phyloP scores from a whole-genome alignment of 345 rosid species.

The Hibiscus mutabilis region DNA sequence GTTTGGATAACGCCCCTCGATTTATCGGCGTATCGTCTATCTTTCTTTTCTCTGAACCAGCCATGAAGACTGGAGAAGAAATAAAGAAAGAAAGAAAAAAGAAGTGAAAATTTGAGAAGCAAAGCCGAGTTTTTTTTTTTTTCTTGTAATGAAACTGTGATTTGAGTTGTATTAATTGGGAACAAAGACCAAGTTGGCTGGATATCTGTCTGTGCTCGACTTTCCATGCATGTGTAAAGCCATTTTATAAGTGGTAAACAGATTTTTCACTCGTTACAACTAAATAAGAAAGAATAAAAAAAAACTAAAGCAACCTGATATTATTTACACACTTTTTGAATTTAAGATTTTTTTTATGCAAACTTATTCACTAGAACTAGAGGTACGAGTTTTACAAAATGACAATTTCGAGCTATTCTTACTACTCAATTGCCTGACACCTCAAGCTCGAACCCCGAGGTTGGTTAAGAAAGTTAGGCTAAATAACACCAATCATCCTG shows the following conservation, averaged over 20 bases:
- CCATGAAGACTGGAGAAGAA: background rate
- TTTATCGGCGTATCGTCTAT: background rate
- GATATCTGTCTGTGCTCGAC: background rate
- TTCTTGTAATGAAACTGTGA: background rate
- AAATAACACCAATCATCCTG: background rate
- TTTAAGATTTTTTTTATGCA: no score
- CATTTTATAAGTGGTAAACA: background rate
- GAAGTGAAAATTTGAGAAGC: background rate
- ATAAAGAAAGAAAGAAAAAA: no score
- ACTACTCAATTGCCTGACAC: background rate
- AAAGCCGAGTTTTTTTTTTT: background rate
- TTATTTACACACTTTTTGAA: accelerated
- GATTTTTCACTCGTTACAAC: background rate
- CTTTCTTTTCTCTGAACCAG: background rate
- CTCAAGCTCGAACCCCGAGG: background rate
- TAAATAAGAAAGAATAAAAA: background rate
- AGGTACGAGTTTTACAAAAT: no score
- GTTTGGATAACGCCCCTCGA: background rate
- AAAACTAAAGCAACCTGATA: no score
- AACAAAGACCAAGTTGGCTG: background rate
- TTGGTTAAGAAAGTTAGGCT: background rate
- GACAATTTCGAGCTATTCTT: background rate
- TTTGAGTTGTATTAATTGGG: background rate
- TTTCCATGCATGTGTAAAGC: background rate
- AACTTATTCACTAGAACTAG: no score